Percentiles rank a stretch among this genome's conserved stretches.
phyloP scores from a whole-genome alignment of 2,329 filamentous ascomycete species.

The Geosmithia flava region DNA sequence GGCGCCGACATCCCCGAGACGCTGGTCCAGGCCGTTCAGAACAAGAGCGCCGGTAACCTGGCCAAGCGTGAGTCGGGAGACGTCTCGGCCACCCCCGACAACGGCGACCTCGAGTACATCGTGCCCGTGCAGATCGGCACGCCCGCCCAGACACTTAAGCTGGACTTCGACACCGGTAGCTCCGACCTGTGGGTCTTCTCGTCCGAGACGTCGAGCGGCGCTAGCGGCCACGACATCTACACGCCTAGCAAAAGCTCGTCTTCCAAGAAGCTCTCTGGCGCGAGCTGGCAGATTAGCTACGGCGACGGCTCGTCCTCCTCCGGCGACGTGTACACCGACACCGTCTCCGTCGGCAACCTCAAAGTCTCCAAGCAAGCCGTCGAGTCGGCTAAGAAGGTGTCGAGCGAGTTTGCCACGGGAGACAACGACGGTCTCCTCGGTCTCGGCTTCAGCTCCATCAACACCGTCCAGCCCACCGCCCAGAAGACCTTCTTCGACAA shows the following conservation, averaged over 20 bases:
- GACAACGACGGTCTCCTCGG: slow-evolving; percentile 22
- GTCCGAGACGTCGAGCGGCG: too few species aligned
- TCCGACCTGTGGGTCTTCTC: slow-evolving; percentile 27
- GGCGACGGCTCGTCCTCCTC: slow-evolving; percentile 51
- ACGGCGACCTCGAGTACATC: neutral
- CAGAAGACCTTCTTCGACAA: slow-evolving; percentile 24
- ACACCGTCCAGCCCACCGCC: slow-evolving; percentile 17
- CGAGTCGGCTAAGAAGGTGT: slow-evolving; percentile 49
- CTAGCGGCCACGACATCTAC: slow-evolving; percentile 39
- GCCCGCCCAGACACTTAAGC: slow-evolving; percentile 40
- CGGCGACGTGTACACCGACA: slow-evolving; percentile 55
- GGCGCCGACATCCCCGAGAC: neutral
- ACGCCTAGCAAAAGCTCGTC: slow-evolving; percentile 29
- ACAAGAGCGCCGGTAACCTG: neutral
- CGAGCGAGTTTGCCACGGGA: slow-evolving; percentile 14
- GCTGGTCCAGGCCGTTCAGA: neutral
- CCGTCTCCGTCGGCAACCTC: slow-evolving; percentile 47
- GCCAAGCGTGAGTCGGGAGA: neutral
- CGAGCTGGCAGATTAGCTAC: slow-evolving; percentile 48
- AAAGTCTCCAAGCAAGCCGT: slow-evolving; percentile 50
- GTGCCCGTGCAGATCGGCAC: slow-evolving; percentile 48
- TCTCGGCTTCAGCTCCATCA: slow-evolving; percentile 16
- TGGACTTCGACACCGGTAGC: slow-evolving; percentile 57
- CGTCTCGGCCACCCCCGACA: neutral
- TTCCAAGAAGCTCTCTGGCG: slow-evolving; percentile 23